Percentiles rank a stretch among this genome's conserved stretches.
Evolutionary conservation across 345 rosid genomes (phyloP).

Genomic region (Excoecaria cochinchinensis): DNA sequence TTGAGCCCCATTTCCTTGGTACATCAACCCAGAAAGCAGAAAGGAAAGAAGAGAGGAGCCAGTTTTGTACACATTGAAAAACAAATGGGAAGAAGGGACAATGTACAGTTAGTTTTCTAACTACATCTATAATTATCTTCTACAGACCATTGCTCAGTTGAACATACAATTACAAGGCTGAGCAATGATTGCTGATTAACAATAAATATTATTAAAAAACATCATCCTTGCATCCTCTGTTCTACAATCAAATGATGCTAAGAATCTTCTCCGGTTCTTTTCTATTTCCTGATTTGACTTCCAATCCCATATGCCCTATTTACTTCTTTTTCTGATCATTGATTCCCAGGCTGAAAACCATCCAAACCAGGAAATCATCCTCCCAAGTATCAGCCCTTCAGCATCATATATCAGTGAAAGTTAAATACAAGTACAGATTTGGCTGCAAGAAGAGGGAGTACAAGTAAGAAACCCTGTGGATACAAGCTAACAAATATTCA

Average conservation of each 20-base stretch:
- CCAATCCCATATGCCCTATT: not conserved
- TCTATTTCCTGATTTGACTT: not conserved
- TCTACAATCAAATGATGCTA: not conserved
- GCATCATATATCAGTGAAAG: not conserved
- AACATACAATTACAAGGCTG: slow-evolving; percentile 5
- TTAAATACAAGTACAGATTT: not conserved
- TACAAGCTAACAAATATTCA: not conserved
- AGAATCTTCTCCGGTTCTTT: not conserved
- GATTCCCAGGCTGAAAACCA: not conserved
- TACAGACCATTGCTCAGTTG: not conserved
- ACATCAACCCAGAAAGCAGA: no score
- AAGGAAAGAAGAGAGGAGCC: no score
- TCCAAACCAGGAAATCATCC: not conserved
- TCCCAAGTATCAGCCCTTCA: not conserved
- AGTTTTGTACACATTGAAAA: not conserved
- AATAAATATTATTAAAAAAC: slow-evolving; percentile 3
- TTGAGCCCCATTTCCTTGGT: no score
- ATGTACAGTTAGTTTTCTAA: not conserved
- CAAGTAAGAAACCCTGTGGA: not conserved
- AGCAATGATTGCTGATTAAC: not conserved
- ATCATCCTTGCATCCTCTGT: not conserved
- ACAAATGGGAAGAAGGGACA: not conserved
- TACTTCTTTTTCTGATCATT: not conserved
- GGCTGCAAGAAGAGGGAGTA: not conserved
- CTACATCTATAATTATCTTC: not conserved